Evolutionary conservation across 164 flowering plant genomes (phyloP).

Genomic region (Houttuynia cordata): DNA sequence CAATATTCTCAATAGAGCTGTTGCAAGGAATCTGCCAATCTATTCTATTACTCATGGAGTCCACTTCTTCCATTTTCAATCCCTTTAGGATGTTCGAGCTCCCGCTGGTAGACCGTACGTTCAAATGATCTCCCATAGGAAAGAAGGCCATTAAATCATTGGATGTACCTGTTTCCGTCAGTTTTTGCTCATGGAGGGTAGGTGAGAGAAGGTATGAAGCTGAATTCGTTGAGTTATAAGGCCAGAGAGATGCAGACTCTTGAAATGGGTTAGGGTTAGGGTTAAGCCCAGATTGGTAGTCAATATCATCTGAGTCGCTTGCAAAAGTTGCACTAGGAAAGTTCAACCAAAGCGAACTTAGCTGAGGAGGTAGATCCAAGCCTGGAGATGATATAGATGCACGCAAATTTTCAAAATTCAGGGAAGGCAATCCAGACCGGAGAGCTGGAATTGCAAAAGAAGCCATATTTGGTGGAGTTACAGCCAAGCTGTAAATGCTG

Average conservation of each 20-base stretch:
- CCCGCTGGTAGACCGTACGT: conserved; percentile 4
- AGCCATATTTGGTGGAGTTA: conserved; percentile 19
- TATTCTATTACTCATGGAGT: conserved; percentile 4
- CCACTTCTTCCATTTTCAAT: conserved; percentile 37
- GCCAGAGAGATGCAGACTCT: conserved; percentile 26
- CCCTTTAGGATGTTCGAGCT: conserved; percentile 12
- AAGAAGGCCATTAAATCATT: conserved; percentile 20
- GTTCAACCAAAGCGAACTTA: conserved; percentile 42
- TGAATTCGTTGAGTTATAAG: conserved; percentile 23
- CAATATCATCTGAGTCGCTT: conserved; percentile 5
- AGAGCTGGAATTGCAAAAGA: conserved; percentile 24
- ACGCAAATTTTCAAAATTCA: conserved; percentile 6
- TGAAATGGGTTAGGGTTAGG: conserved; percentile 16
- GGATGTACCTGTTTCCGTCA: conserved; percentile 9
- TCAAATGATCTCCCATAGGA: conserved; percentile 28
- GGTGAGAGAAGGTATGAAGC: conserved; percentile 26
- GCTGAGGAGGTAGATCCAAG: conserved; percentile 27
- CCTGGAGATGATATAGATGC: conserved; percentile 9
- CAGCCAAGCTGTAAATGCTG: conserved; percentile 17
- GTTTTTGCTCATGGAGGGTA: conserved; percentile 17
- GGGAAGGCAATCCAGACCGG: conserved; percentile 10
- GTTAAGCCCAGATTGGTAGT: conserved; percentile 8
- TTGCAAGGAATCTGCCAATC: conserved; percentile 15
- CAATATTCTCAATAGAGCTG: conserved; percentile 30
- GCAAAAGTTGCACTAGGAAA: conserved; percentile 21